Percentiles rank a stretch among this genome's conserved stretches.
Evolutionary conservation across 2,329 filamentous ascomycete species (phyloP).

Genomic region (Fusarium setosum): DNA sequence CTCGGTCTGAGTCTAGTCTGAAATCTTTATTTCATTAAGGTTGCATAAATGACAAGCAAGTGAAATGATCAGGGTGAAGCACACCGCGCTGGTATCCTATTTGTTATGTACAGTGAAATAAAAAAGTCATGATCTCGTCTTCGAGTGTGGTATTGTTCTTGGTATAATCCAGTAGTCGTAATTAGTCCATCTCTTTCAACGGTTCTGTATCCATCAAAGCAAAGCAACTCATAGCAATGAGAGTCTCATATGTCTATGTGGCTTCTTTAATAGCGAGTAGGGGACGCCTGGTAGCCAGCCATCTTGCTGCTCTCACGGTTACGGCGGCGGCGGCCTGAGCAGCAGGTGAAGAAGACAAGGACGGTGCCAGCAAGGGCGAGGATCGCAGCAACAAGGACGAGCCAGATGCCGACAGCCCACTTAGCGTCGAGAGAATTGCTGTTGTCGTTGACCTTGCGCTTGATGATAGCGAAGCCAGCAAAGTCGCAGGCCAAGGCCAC

Average conservation of each 20-base stretch:
- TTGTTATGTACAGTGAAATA: neutral
- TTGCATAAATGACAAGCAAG: constrained; percentile 6
- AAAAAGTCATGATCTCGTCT: constrained; percentile 32
- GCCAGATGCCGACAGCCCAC: constrained; percentile 69
- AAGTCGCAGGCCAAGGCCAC: constrained; percentile 67
- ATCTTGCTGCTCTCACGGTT: constrained; percentile 42
- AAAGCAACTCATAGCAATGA: neutral
- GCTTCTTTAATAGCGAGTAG: constrained; percentile 28
- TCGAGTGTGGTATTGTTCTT: constrained; percentile 1
- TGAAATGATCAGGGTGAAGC: neutral
- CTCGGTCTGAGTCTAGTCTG: neutral
- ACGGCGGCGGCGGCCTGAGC: constrained; percentile 58
- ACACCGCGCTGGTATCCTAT: constrained; percentile 16
- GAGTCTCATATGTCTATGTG: too few relatives aligned
- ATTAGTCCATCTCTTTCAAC: constrained; percentile 11
- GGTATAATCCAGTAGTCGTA: constrained; percentile 16
- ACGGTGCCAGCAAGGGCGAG: constrained; percentile 65
- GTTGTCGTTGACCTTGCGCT: constrained; percentile 63
- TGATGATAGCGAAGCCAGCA: constrained; percentile 65
- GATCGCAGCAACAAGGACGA: constrained; percentile 66
- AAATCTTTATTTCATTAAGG: constrained; percentile 5
- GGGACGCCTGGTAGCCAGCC: constrained; percentile 35
- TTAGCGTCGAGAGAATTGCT: constrained; percentile 54
- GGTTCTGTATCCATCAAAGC: neutral
- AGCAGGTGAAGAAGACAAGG: constrained; percentile 72